A percentile compares a stretch with the other conserved stretches of the same genome.
Conservation (phyloP, 108 stramenopile genomes). For the Nitzschia palea region DNA sequence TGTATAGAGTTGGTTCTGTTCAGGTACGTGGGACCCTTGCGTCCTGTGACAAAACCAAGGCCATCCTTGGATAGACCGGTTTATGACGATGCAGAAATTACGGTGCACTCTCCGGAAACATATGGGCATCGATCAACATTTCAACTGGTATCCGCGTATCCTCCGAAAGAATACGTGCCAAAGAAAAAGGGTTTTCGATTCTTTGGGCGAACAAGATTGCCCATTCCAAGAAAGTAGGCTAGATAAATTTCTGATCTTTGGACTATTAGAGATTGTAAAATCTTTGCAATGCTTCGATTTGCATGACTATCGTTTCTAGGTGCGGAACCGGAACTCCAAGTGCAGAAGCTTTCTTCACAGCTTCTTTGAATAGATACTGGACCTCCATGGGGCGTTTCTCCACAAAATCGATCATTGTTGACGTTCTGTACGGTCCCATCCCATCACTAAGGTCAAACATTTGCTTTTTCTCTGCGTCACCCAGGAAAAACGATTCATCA, state of each 20-base stretch:
- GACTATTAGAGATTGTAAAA: constrained; percentile 26
- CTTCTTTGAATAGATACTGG: constrained; percentile 72
- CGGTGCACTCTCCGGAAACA: no score
- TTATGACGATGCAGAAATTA: not conserved
- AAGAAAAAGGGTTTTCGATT: constrained; percentile 29
- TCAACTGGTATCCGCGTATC: no score
- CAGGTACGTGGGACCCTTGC: constrained; percentile 71
- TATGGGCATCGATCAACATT: no score
- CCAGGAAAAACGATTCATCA: constrained; percentile 22
- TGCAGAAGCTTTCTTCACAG: constrained; percentile 61
- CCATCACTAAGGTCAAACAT: constrained; percentile 73
- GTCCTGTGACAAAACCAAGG: constrained; percentile 16
- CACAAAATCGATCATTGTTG: constrained; percentile 78
- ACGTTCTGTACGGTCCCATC: constrained; percentile 83
- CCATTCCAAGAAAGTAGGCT: not conserved
- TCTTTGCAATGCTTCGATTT: constrained; percentile 69
- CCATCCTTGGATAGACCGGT: not conserved
- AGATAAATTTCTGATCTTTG: not conserved
- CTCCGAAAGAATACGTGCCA: no score
- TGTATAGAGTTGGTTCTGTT: constrained; percentile 68
- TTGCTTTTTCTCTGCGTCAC: constrained; percentile 45
- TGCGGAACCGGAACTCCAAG: constrained; percentile 65
- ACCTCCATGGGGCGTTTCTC: constrained; percentile 83
- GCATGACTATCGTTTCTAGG: constrained; percentile 69
- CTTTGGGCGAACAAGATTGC: constrained; percentile 25